Evolutionary conservation across 805 yeast species (phyloP), one percentile per base, ranked within the genome.

Genomic region (Monosporozyma aerobia): DNA sequence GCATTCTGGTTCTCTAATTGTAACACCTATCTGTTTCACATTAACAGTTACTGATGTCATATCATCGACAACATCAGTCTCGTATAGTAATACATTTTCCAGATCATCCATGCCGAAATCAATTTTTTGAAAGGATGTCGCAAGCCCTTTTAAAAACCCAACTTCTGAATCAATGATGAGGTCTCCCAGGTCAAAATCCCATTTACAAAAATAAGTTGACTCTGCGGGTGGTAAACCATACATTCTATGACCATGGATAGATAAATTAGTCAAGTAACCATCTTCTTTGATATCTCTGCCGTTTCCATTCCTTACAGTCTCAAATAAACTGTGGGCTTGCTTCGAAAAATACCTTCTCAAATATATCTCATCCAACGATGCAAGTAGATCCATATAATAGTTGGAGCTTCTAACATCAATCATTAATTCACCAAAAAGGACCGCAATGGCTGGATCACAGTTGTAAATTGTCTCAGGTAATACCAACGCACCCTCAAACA

Each of bases 371-470:
- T 56, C 54, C 45, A 64, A 37, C 57, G 87, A 81, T 1, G 85
- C 85, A 61, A 89, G 92, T 55, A 92, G 64, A 63, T 92, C 97
- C 97, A 94, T 90, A 63, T 92, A 94, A 67, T 86, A 94, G 60
- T 89, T 87, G 16, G 92, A 85, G 68, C 89, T 85, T 52, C 98
- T 73, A n/a, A 88, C 73, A 63, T 90, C 97, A 29, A 87, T 77
- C 56, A 82, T 88, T 44, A 90, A 71, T 19, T 76, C 73, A 23
- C 83, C 82, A 59, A 89, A 82, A 43, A 76, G 75, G 0, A 90
- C 63, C 0, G 85, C 80, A 23, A 86, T 60, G 61, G 82, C 84
- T 0, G 85, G 76, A 13, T 75, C 71, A 39, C 82, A 74, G 53
- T 83, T 82, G 62, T 87, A 90, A 8, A 89, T 67, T 53, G 82